Evolutionary conservation across 495 filamentous ascomycete genomes (phyloP).

Genomic region (Penicillium samsonianum): DNA sequence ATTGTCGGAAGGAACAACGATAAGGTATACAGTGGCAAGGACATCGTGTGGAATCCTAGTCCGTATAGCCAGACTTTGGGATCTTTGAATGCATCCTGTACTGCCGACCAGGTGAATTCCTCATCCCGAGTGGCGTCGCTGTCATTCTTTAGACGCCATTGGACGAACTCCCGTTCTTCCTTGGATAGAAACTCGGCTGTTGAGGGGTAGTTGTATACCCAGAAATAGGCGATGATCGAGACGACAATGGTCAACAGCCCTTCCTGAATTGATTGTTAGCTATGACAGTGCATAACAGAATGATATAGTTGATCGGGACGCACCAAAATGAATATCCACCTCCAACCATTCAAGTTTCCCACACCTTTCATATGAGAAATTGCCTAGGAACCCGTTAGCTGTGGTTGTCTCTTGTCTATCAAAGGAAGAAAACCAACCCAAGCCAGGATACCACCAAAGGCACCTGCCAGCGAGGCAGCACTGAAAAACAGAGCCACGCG

Average conservation of each 20-base stretch:
- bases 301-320: not conserved
- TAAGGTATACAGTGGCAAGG: slow-evolving; percentile 74
- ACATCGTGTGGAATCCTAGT: slow-evolving; percentile 71
- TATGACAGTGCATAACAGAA: slow-evolving; percentile 6
- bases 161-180: slow-evolving; percentile 61
- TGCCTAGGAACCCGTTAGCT: slow-evolving; percentile 34
- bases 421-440: slow-evolving; percentile 38
- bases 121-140: slow-evolving; percentile 64
- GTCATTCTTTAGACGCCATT: slow-evolving; percentile 59
- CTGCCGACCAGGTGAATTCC: slow-evolving; percentile 64
- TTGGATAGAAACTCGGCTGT: slow-evolving; percentile 67
- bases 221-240: slow-evolving; percentile 62
- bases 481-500: slow-evolving; percentile 76
- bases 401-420: not conserved
- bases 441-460: slow-evolving; percentile 77
- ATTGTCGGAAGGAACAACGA: slow-evolving; percentile 80
- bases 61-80: slow-evolving; percentile 76
- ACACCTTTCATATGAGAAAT: slow-evolving; percentile 62
- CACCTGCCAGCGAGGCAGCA: slow-evolving; percentile 71
- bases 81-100: slow-evolving; percentile 64
- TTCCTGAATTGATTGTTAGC: slow-evolving; percentile 47
- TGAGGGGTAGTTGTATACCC: slow-evolving; percentile 72
- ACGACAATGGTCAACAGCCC: slow-evolving; percentile 68
- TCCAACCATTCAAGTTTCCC: slow-evolving; percentile 69
- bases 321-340: slow-evolving; percentile 79